Conservation (phyloP, 108 stramenopile genomes). For the Seminavis robusta region DNA sequence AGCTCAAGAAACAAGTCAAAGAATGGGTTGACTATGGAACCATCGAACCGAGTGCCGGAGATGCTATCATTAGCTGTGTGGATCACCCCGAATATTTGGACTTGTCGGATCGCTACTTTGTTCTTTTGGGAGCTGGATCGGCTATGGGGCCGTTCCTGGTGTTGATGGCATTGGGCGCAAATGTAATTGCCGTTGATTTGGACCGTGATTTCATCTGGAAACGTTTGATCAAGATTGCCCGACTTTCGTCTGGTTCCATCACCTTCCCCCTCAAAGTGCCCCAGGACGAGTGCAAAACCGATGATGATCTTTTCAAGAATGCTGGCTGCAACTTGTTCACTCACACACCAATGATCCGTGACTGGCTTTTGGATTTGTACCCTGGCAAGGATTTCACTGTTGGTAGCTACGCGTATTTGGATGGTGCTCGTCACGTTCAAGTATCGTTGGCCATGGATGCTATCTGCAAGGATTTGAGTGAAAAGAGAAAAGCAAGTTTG, state of each 20-base stretch:
- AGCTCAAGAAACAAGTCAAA: conserved; percentile 78
- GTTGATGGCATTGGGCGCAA: conserved; percentile 92
- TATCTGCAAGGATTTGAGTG: conserved; percentile 77
- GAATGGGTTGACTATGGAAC: conserved; percentile 94
- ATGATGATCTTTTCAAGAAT: conserved; percentile 64
- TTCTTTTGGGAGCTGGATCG: conserved; percentile 94
- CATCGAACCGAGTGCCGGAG: conserved; percentile 92
- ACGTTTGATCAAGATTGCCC: conserved; percentile 79
- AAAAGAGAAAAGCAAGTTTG: conserved; percentile 81
- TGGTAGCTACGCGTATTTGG: conserved; percentile 94
- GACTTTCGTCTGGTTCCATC: conserved; percentile 82
- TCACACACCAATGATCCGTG: conserved; percentile 89
- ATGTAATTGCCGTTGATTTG: conserved; percentile 93
- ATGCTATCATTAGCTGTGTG: conserved; percentile 83
- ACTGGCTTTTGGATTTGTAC: conserved; percentile 90
- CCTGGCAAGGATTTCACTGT: conserved; percentile 83
- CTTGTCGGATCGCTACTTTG: conserved; percentile 91
- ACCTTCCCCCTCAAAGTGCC: conserved; percentile 88
- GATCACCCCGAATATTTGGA: conserved; percentile 85
- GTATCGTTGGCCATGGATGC: conserved; percentile 96
- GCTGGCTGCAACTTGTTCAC: conserved; percentile 94
- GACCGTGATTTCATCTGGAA: conserved; percentile 91
- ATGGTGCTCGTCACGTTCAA: conserved; percentile 95
- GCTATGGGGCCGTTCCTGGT: conserved; percentile 97
- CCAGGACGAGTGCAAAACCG: conserved; percentile 40